Conservation (phyloP, 1,139 yeast genomes). For the Fermentozyma sake region DNA sequence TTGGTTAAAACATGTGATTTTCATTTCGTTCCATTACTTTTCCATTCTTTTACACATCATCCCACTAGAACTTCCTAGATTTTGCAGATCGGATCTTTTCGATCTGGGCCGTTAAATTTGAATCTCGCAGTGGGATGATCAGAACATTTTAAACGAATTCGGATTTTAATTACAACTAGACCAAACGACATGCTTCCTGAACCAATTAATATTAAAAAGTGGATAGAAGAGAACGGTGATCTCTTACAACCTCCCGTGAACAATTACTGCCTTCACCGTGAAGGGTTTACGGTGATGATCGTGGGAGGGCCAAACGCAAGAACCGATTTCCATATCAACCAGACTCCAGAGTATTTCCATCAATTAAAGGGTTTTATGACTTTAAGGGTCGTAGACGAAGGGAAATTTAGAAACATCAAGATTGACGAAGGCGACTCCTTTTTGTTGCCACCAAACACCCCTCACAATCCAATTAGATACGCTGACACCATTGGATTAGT, state of each 20-base stretch:
- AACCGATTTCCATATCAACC: conserved; percentile 89
- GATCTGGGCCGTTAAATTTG: too few species aligned
- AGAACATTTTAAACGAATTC: too few species aligned
- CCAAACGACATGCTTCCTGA: conserved; percentile 47
- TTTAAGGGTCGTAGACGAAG: conserved; percentile 79
- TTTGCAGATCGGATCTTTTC: too few species aligned
- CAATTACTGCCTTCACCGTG: conserved; percentile 83
- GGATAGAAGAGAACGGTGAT: conserved; percentile 76
- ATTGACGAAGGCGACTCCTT: conserved; percentile 87
- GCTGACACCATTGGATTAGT: conserved; percentile 86
- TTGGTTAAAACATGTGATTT: too few species aligned
- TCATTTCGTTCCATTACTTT: too few species aligned
- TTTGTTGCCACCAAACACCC: conserved; percentile 75
- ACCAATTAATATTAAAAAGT: conserved; percentile 73
- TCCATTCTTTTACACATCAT: too few species aligned
- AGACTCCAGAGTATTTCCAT: conserved; percentile 91
- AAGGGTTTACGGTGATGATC: conserved; percentile 90
- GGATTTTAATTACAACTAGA: too few species aligned
- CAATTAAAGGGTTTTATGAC: conserved; percentile 86
- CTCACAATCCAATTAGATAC: conserved; percentile 88
- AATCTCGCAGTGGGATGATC: too few species aligned
- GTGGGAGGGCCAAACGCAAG: conserved; percentile 96
- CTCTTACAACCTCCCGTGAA: conserved; percentile 88
- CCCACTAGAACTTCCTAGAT: too few species aligned
- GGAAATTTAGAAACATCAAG: conserved; percentile 66